Conservation (phyloP, 225 moss, liverwort and hornwort genomes). For the Sphagnum contortum region DNA sequence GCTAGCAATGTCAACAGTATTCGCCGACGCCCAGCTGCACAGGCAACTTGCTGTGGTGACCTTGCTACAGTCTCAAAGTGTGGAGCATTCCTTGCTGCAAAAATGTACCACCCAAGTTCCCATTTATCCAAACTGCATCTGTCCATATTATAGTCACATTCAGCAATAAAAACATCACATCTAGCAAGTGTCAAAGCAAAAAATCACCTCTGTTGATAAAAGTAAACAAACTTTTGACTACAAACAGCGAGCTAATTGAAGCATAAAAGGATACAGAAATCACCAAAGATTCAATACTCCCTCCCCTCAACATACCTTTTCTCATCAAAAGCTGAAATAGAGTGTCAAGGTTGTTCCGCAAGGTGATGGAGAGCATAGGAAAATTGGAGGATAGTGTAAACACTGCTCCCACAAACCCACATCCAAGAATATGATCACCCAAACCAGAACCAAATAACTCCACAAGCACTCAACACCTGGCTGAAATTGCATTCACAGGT, state of each 20-base stretch:
- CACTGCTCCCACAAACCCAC: constrained; percentile 27
- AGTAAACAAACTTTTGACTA: too few species aligned
- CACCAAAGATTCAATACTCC: too few species aligned
- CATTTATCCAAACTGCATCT: too few species aligned
- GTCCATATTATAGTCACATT: too few species aligned
- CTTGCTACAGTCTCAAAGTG: constrained; percentile 8
- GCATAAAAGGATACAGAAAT: too few species aligned
- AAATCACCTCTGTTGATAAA: neutral
- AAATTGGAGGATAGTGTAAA: constrained; percentile 79
- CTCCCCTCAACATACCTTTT: constrained; percentile 12
- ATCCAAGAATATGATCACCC: too few species aligned
- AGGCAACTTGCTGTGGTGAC: constrained; percentile 10
- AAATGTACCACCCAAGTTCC: neutral
- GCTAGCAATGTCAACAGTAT: constrained; percentile 42
- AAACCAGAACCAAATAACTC: neutral
- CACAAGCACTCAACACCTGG: neutral
- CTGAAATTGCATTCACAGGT: neutral
- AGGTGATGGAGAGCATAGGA: constrained; percentile 88
- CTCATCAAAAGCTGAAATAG: constrained; percentile 45
- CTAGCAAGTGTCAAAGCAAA: neutral
- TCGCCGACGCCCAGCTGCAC: constrained; percentile 16
- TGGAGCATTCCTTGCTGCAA: constrained; percentile 19
- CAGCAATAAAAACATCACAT: neutral
- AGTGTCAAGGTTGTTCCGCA: constrained; percentile 89
- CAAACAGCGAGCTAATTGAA: too few species aligned